phyloP scores from a whole-genome alignment of 2,329 filamentous ascomycete genomes.

The Exophiala aquamarina region DNA sequence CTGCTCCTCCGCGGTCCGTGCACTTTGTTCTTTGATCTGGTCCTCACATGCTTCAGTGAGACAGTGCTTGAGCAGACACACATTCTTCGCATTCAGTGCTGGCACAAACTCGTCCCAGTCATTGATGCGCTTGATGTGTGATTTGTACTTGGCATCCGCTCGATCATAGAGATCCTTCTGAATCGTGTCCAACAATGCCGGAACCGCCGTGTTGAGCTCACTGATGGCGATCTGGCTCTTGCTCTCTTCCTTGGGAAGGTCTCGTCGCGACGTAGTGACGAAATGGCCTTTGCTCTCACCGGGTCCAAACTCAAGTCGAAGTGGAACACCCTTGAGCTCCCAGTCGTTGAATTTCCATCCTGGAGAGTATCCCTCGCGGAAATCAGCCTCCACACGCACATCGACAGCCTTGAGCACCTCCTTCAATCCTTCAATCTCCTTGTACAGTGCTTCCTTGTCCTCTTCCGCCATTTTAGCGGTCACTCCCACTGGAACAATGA shows the following conservation, averaged over 20 bases:
- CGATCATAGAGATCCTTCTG: constrained; percentile 77
- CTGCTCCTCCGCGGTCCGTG: constrained; percentile 62
- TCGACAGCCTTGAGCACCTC: constrained; percentile 68
- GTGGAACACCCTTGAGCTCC: constrained; percentile 93
- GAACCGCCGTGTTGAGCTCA: constrained; percentile 71
- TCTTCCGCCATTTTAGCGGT: constrained; percentile 83
- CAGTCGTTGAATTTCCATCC: constrained; percentile 99
- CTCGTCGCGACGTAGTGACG: constrained; percentile 82
- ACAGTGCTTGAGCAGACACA: constrained; percentile 90
- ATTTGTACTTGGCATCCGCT: constrained; percentile 74
- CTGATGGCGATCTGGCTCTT: constrained; percentile 74
- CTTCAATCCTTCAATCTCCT: constrained; percentile 71
- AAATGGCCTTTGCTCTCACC: constrained; percentile 86
- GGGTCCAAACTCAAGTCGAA: constrained; percentile 92
- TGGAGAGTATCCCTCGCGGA: constrained; percentile 85
- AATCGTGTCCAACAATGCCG: constrained; percentile 82
- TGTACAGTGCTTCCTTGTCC: constrained; percentile 72
- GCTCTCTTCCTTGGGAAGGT: constrained; percentile 57
- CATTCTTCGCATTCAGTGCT: constrained; percentile 85
- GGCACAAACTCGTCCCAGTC: constrained; percentile 92
- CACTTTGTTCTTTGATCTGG: constrained; percentile 89
- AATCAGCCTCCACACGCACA: constrained; percentile 77
- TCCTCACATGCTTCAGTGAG: constrained; percentile 83
- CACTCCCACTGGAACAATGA: constrained; percentile 90
- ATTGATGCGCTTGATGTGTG: constrained; percentile 77